These are phyloP conservation scores for Ophiostoma quercus DNA, from an alignment of 2,329 filamentous ascomycete genomes.

Conservation along the genomic window DNA sequence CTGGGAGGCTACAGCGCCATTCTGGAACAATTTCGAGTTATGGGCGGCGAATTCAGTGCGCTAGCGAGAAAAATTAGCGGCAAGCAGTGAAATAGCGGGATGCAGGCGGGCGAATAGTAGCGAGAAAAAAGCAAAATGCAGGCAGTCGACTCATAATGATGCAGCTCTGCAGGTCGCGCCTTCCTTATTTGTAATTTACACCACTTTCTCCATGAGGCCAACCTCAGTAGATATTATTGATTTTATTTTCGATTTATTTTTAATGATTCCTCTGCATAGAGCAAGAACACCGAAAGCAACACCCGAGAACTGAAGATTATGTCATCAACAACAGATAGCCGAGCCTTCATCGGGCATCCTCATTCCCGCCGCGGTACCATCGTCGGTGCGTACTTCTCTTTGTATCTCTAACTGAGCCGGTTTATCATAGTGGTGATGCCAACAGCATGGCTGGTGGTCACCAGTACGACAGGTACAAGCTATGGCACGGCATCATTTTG, in stretches of 20 bases:
- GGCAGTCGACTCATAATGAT: slow-evolving; percentile 3
- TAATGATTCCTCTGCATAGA: too few relatives aligned
- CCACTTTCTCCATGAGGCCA: neutral
- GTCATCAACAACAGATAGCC: too few relatives aligned
- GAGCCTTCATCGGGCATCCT: too few relatives aligned
- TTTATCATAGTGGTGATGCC: neutral
- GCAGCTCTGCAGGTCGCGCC: neutral
- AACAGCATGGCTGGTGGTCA: too few relatives aligned
- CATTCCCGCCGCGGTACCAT: too few relatives aligned
- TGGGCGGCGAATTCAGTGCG: neutral
- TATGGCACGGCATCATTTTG: too few relatives aligned
- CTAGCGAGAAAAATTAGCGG: neutral
- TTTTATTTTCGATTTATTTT: too few relatives aligned
- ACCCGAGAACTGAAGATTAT: too few relatives aligned
- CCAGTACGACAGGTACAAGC: too few relatives aligned
- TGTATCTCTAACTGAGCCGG: too few relatives aligned
- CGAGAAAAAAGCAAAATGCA: neutral
- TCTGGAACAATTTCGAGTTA: neutral
- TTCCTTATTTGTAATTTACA: neutral
- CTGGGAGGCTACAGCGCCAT: neutral
- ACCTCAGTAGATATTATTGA: neutral
- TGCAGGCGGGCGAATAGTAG: neutral
- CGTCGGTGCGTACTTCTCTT: too few relatives aligned
- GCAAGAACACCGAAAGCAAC: too few relatives aligned
- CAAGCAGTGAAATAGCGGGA: neutral